Percentiles rank a stretch among this genome's conserved stretches.
These are phyloP conservation scores for Narthecium ossifragum DNA, from an alignment of 106 monocot species.

Conservation along the genomic window DNA sequence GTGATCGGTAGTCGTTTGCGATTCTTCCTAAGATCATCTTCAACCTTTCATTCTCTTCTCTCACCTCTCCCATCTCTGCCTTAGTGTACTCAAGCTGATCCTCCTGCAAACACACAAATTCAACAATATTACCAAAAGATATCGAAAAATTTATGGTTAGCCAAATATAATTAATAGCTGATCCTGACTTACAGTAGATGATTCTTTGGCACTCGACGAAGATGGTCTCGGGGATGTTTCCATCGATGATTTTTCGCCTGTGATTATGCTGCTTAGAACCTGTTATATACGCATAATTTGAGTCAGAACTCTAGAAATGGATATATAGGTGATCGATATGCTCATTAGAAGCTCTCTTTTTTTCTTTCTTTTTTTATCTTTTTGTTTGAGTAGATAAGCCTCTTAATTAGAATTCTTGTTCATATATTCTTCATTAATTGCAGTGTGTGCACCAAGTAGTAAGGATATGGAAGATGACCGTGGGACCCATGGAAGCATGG, in stretches of 20 bases:
- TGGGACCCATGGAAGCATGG: too few relatives aligned
- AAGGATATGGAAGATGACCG: too few relatives aligned
- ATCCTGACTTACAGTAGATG: not conserved
- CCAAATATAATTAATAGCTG: not conserved
- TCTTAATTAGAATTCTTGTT: not conserved
- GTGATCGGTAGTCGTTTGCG: constrained; percentile 63
- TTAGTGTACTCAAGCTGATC: constrained; percentile 58
- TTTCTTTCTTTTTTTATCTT: not conserved
- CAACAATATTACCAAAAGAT: not conserved
- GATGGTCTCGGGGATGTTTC: constrained; percentile 12
- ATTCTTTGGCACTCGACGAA: constrained; percentile 14
- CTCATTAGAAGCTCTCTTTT: not conserved
- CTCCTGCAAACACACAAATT: constrained; percentile 17
- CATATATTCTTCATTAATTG: constrained; percentile 13
- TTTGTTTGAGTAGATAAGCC: not conserved
- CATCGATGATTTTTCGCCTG: constrained; percentile 14
- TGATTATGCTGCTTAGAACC: constrained; percentile 5
- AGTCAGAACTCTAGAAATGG: not conserved
- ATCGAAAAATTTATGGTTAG: not conserved
- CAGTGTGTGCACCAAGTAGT: too few relatives aligned
- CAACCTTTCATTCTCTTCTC: constrained; percentile 81
- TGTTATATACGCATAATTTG: not conserved
- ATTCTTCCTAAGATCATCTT: constrained; percentile 46
- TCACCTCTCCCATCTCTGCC: constrained; percentile 71
- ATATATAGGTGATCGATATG: not conserved